Evolutionary conservation across 2,329 filamentous ascomycete species (phyloP).

Genomic region (Colletotrichum cordylinicola): DNA sequence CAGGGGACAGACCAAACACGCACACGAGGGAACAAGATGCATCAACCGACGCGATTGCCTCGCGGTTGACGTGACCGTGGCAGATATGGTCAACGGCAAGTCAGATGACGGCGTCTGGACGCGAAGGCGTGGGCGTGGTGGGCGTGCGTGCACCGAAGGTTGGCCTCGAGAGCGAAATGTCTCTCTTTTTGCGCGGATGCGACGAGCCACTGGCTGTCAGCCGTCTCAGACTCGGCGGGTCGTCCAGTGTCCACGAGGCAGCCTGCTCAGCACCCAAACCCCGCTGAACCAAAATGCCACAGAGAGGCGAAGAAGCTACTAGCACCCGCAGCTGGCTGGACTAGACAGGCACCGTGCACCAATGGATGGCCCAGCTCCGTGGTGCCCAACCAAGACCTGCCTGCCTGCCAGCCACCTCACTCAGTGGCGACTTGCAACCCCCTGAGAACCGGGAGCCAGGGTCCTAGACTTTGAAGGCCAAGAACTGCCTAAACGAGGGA

Average conservation of each 20-base stretch:
- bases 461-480: not conserved
- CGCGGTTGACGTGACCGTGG: not conserved
- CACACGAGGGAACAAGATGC: not conserved
- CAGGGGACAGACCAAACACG: not conserved
- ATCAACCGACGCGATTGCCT: not conserved
- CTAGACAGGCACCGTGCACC: not conserved
- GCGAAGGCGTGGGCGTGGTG: not conserved
- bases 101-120: slow-evolving; percentile 11
- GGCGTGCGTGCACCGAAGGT: slow-evolving; percentile 1
- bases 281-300: not conserved
- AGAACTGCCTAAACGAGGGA: not conserved
- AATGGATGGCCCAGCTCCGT: not conserved
- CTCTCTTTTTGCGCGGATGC: slow-evolving; percentile 3
- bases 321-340: not conserved
- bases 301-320: not conserved
- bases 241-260: slow-evolving; percentile 13
- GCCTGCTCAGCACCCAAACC: not conserved
- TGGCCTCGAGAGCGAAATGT: slow-evolving; percentile 12
- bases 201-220: slow-evolving; percentile 13
- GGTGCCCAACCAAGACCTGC: not conserved
- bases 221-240: not conserved
- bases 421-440: not conserved
- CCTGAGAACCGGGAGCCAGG: not conserved
- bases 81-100: not conserved
- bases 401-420: not conserved